A percentile compares a stretch with the other conserved stretches of the same genome.
Conservation (phyloP, 768 basidiomycete genomes). For the Russula earlei region DNA sequence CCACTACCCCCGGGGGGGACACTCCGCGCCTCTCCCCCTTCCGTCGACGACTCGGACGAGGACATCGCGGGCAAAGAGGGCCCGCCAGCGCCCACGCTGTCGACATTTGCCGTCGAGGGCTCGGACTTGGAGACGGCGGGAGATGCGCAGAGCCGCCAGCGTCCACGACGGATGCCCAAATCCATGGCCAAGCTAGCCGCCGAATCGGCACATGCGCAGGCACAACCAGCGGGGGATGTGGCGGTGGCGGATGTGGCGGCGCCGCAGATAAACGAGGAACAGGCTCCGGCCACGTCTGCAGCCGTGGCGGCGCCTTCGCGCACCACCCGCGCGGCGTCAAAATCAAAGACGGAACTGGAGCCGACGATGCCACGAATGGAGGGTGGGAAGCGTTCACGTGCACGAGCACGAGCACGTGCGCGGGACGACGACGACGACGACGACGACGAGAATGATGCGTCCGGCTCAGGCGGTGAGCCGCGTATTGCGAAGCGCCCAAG, state of each 20-base stretch:
- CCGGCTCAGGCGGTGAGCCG: not conserved
- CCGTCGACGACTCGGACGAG: slow-evolving; percentile 18
- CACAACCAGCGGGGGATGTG: slow-evolving; percentile 16
- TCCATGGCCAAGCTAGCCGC: slow-evolving; percentile 19
- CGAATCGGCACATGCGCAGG: not conserved
- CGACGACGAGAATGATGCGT: not conserved
- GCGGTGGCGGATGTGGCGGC: slow-evolving; percentile 15
- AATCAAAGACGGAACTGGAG: not conserved
- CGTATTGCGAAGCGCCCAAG: slow-evolving; percentile 4
- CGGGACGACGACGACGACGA: not conserved
- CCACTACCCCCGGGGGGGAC: not conserved
- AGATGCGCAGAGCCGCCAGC: not conserved
- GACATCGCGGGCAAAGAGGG: slow-evolving; percentile 14
- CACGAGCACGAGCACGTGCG: too few species aligned
- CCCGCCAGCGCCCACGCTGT: not conserved
- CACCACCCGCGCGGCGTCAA: not conserved
- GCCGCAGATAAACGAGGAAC: not conserved
- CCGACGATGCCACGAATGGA: not conserved
- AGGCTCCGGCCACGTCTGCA: not conserved
- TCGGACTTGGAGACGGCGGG: not conserved
- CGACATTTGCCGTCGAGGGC: not conserved
- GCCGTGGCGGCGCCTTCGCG: too few species aligned
- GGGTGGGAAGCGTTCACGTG: not conserved
- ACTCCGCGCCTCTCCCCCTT: too few species aligned
- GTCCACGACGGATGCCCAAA: slow-evolving; percentile 8